Base-by-base conservation (phyloP, 495 filamentous ascomycete species). In the Staphylotrichum tortipilum region DNA sequence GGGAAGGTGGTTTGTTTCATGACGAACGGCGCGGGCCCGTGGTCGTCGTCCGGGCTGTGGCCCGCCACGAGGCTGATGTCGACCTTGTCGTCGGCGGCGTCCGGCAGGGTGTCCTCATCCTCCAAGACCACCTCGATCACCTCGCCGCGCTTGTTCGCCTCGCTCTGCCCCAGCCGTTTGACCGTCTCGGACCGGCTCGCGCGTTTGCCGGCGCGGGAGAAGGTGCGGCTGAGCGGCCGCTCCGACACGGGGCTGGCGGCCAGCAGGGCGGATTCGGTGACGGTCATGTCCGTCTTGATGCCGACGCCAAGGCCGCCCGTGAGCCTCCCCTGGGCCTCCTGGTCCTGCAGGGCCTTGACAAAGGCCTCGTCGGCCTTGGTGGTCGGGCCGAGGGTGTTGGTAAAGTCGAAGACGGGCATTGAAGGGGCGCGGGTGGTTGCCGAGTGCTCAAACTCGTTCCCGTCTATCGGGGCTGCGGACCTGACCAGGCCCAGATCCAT, bases 71-170 rank as follows among this genome's bases (percentile, higher is more conserved):
- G 57, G 47, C 73, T 75, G 15, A 78, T 47, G 47, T 75, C 70
- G 23, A 61, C 56, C 2, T 56, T 58, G 44, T 58, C 44, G 3
- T 57, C 45, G 12, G 64, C 52, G 9, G 61, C 50, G 3, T 56
- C 57, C 7, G n/a, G n/a, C n/a, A n/a, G n/a, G n/a, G n/a, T n/a
- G n/a, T n/a, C n/a, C n/a, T n/a, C n/a, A n/a, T 71, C 67, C 8
- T 77, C 74, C 37, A 74, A 58, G 18, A 78, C 65, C 1, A 79
- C 67, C 55, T 77, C 69, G 42, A 78, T 71, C 3, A 76, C 68
- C 50, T 76, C 64, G 7, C 74, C 73, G 11, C 72, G 58, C 44
- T 70, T 75, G 56, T 77, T 76, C 0, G 76, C 75, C 49, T 77
- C 74, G 3, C 55, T 63, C 55, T 78, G 75, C 2, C 66, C 74